phyloP scores from a whole-genome alignment of 2,329 filamentous ascomycete genomes.

The Bertia moriformis region DNA sequence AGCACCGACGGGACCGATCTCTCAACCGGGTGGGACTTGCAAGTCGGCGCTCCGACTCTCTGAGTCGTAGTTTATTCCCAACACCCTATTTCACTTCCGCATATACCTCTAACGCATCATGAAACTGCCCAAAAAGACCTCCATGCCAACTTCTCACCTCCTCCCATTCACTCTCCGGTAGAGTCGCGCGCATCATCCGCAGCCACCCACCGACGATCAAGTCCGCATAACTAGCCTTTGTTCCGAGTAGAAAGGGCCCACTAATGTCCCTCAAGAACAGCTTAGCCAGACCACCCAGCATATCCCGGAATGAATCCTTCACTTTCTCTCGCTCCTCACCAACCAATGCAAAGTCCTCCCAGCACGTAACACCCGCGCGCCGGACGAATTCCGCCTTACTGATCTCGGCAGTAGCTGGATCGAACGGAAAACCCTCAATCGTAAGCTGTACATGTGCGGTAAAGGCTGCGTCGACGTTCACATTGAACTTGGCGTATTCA shows the following conservation, averaged over 20 bases:
- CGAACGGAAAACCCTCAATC: conserved; percentile 27
- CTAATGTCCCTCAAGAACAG: conserved; percentile 20
- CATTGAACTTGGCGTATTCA: conserved; percentile 34
- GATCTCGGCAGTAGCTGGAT: conserved; percentile 27
- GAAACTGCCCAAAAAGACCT: conserved; percentile 31
- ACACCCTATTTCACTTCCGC: conserved; percentile 14
- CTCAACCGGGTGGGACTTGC: too few relatives aligned
- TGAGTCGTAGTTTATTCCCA: too few relatives aligned
- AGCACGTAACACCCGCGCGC: conserved; percentile 26
- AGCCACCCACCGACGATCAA: conserved; percentile 42
- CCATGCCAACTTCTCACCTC: conserved; percentile 29
- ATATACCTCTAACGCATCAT: conserved; percentile 27
- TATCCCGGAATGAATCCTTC: conserved; percentile 20
- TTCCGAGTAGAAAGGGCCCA: conserved; percentile 33
- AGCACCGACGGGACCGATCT: too few relatives aligned
- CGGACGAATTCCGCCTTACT: conserved; percentile 29
- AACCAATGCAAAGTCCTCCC: conserved; percentile 23
- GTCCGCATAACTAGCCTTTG: conserved; percentile 32
- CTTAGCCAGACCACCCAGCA: conserved; percentile 23
- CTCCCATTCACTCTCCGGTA: conserved; percentile 30
- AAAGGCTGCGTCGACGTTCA: conserved; percentile 37
- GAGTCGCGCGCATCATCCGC: conserved; percentile 22
- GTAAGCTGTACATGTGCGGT: conserved; percentile 25
- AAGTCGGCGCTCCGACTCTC: too few relatives aligned
- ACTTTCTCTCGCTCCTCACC: conserved; percentile 23